Evolutionary conservation across 73 alveolate genomes (phyloP), one percentile per base, ranked within the genome.

Genomic region (Stentor roeselii): DNA sequence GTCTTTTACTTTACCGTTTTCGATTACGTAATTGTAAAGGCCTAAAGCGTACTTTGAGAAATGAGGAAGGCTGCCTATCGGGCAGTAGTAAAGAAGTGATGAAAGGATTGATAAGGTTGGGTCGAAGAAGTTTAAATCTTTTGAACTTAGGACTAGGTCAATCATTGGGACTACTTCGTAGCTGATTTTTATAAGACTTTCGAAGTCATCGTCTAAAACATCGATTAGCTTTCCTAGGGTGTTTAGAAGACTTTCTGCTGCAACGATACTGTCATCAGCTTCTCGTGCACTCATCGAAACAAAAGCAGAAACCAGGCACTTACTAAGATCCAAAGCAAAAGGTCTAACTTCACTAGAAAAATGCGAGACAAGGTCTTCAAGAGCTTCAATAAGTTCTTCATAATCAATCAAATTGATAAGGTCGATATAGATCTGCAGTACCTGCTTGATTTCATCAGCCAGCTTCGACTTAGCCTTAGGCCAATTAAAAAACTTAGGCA

Each of bases 321-420:
- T 86, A 50, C 87, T 37, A 1, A 91, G 82, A 38, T 87, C 90
- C 0, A 88, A 40, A 39, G 96, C 96, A 59, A 35, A 91, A 14
- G 96, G 96, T 0, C 58, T 86, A 32, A 87, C 86, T 75, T 91
- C 91, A 6, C 85, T 89, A 60, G 76, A 60, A 82, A 76, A 91
- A 58, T 58, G 78, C 2, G 75, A n/a, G 35, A 91, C 96, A 6
- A 91, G 82, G 76, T 91, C 93, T 75, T 91, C 96, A 2, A 91
- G 86, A 21, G 96, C 92, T 6, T 87, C 82, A 37, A 91, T 88
- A 27, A 91, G 77, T 31, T 91, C 96, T 83, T 91, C 96, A 35
- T 83, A 60, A 42, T 91, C 96, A 59, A 91, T 91, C 75, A 87
- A 92, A 27, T 78, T 75, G 90, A 91, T 91, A 3, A 88, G 42